Conservation (phyloP, 1,139 yeast species). For the Pichia sp. region DNA sequence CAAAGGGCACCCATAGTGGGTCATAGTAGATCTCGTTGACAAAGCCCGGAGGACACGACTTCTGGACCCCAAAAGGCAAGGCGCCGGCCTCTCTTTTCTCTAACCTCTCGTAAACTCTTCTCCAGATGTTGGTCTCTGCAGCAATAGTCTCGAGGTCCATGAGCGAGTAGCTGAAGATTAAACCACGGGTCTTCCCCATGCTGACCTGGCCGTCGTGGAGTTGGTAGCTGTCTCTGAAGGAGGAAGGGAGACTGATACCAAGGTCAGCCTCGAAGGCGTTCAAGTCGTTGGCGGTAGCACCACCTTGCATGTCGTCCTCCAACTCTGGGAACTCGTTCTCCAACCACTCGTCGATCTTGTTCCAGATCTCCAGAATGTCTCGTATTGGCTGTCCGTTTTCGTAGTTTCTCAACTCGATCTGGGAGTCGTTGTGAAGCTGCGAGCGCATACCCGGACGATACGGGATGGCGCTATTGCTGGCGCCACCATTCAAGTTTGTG, state of each 20-base stretch:
- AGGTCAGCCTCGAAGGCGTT: constrained; percentile 73
- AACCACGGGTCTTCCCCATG: constrained; percentile 59
- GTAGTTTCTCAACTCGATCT: constrained; percentile 47
- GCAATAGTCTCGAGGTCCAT: constrained; percentile 67
- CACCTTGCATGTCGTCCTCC: constrained; percentile 63
- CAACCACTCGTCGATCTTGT: constrained; percentile 66
- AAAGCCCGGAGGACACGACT: constrained; percentile 54
- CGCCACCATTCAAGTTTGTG: neutral
- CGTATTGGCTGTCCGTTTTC: constrained; percentile 65
- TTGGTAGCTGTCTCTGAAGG: constrained; percentile 69
- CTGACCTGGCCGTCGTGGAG: constrained; percentile 80
- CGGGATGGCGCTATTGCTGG: constrained; percentile 24
- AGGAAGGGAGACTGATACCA: constrained; percentile 62
- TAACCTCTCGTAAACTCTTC: constrained; percentile 39
- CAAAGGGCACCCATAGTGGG: constrained; percentile 58
- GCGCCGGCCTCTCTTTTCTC: constrained; percentile 16
- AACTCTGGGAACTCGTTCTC: constrained; percentile 79
- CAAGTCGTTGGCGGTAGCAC: constrained; percentile 71
- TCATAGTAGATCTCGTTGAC: constrained; percentile 54
- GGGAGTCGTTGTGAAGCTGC: constrained; percentile 37
- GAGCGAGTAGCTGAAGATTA: constrained; percentile 65
- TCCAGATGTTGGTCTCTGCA: constrained; percentile 72
- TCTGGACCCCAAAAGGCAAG: constrained; percentile 40
- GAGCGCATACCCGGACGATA: constrained; percentile 40
- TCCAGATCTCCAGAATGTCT: constrained; percentile 67